Base-by-base conservation (phyloP, 768 basidiomycete species). In the Amanita phalloides region DNA sequence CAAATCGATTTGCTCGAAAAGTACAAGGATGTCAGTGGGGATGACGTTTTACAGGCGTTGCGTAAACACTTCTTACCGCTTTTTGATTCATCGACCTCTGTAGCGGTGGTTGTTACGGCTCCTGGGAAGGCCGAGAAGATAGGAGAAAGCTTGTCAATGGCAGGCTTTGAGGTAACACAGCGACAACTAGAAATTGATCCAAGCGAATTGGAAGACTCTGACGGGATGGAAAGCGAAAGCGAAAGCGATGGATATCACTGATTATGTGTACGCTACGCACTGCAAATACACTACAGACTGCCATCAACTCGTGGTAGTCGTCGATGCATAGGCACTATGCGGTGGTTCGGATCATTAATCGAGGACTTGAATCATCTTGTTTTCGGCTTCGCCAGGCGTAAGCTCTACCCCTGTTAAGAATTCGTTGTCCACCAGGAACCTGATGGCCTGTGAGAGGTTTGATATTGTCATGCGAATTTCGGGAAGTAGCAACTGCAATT, bases 371-470 rank as follows among this genome's bases (percentile, higher is more conserved):
- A 91, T 88, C 64, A 73, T 71, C 54, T 72, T 73, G 37, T 76
- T 68, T 42, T 77, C 70, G 3, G 84, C 84, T 63, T 91, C 80
- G 0, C 94, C 94, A 13, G 88, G 85, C 42, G 73, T 77, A 25
- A 86, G 65, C 64, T 96, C 94, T 1, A 95, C 90, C 28, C 77
- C 78, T 42, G 74, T 70, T 33, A 97, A 68, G 66, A 94, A 91
- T 61, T 92, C 83, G 56, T 97, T 96, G 55, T 88, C 86, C 1
- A 90, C 91, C 14, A 95, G 65, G 65, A 96, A 97, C 28, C 77
- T 81, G 56, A 96, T 89, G 4, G 89, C 90, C 64, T 97, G 94
- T 0, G 92, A 92, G 4, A 97, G 73, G 64, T 93, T 93, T 1
- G 91, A 94, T 3, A 93, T 76, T 0, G 93, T 94, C 56, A 88